phyloP scores from a whole-genome alignment of 1,284 basidiomycete genomes.

The Pterulicium gracile region DNA sequence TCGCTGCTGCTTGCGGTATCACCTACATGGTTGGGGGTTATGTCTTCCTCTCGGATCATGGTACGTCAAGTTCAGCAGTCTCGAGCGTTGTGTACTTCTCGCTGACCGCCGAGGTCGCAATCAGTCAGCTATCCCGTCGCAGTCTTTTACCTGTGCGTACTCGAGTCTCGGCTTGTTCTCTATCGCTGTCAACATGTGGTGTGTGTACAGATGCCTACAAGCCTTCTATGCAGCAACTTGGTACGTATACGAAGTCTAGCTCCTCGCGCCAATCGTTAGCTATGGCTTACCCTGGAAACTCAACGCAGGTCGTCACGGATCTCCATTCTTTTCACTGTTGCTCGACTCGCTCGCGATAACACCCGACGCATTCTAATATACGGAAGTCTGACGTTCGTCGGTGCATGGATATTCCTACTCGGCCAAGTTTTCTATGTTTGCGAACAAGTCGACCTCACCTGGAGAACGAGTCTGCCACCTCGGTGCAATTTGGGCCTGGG shows the following conservation, averaged over 20 bases:
- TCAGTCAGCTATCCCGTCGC: not conserved
- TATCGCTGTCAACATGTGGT: not conserved
- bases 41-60: not conserved
- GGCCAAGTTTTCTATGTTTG: not conserved
- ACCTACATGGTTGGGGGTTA: not conserved
- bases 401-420: not conserved
- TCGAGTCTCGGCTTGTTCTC: not conserved
- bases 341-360: not conserved
- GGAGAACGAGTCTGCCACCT: not conserved
- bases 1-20: not conserved
- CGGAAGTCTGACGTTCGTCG: not conserved
- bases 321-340: not conserved
- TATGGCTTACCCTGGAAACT: not conserved
- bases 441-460: not conserved
- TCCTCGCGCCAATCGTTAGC: not conserved
- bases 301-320: not conserved
- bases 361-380: conserved; percentile 1
- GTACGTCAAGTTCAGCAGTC: not conserved
- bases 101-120: not conserved
- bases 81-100: not conserved
- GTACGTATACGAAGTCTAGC: too few relatives aligned
- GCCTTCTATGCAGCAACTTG: not conserved
- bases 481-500: not conserved
- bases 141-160: not conserved
- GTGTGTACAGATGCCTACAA: not conserved